Evolutionary conservation across 2,329 filamentous ascomycete genomes (phyloP), one percentile per base, ranked within the genome.

Genomic region (Diaporthe sp.): DNA sequence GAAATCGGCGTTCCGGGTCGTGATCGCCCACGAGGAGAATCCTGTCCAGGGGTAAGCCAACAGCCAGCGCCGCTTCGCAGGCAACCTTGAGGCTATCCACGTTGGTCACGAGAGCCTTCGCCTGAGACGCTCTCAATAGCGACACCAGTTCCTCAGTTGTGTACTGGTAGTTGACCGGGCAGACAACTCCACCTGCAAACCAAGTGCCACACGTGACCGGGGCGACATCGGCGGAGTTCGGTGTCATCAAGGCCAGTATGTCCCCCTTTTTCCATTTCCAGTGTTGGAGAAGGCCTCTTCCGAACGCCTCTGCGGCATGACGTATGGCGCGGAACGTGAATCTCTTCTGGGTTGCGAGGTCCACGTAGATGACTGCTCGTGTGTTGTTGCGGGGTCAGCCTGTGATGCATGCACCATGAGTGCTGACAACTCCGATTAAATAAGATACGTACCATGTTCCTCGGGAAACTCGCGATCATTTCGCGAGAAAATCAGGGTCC

Each of bases 151-250:
- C 59, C 2, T 17, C 59, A 5, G 59, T 22, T 22, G 39, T 65
- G 39, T 44, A 31, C 6, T 22, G n/a, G 25, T 65, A 5, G 39
- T 65, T 65, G 25, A 65, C 39, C 6, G 39, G 59, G 39, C 59
- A 65, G 59, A 65, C 25, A 46, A 65, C 59, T 22, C 59, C 59
- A 3, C 59, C 59, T 65, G 59, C 59, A 46, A 31, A 65, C 59
- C 39, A 46, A 22, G 59, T 46, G 17, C 59, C 59, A 65, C 46
- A 65, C 25, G 39, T 46, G 39, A 46, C 25, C 8, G 59, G 39
- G 39, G 39, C 59, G 9, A 65, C 39, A 31, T 65, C 39, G 39
- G 59, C 59, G 17, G 59, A 31, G 4, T 65, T 65, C 8, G 59
- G 59, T 65, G 39, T 46, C 39, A 65, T 65, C 15, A 65, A 28